These are phyloP conservation scores for Ambrosiella beaveri DNA, from an alignment of 2,329 filamentous ascomycete genomes.

Conservation along the genomic window DNA sequence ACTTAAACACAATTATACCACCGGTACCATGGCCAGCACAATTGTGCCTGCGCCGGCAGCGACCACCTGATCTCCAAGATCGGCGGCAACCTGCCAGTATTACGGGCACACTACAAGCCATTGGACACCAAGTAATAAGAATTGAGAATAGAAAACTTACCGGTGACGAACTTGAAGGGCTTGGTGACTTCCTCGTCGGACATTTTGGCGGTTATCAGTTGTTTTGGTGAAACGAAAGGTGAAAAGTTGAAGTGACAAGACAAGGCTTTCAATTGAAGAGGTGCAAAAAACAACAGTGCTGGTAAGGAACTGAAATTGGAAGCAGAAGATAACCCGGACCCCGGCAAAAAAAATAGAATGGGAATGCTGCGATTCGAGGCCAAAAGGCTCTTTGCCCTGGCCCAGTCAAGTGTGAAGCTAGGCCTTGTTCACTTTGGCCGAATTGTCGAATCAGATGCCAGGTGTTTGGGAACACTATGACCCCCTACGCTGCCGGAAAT, in stretches of 20 bases:
- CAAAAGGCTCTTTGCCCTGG: conserved; percentile 12
- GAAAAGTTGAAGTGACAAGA: conserved; percentile 3
- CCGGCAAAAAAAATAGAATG: conserved; percentile 13
- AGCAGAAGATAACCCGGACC: conserved; percentile 16
- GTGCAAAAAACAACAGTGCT: background rate
- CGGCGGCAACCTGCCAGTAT: background rate
- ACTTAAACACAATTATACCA: conserved; percentile 19
- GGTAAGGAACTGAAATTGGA: background rate
- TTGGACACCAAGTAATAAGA: background rate
- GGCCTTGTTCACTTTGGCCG: conserved; percentile 22
- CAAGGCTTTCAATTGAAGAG: conserved; percentile 1
- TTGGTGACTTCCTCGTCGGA: conserved; percentile 86
- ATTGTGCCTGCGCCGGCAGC: background rate
- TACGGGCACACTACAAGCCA: background rate
- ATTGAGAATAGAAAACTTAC: conserved; percentile 39
- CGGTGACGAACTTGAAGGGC: conserved; percentile 99
- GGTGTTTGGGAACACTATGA: conserved; percentile 17
- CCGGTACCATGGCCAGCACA: conserved; percentile 2
- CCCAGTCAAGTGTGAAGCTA: conserved; percentile 10
- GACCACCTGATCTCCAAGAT: background rate
- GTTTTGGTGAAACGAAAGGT: background rate
- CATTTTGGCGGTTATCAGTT: conserved; percentile 47
- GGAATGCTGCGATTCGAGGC: conserved; percentile 21
- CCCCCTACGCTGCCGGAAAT: background rate
- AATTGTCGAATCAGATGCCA: conserved; percentile 27